Evolutionary conservation across 2,329 filamentous ascomycete genomes (phyloP).

Genomic region (Curvularia sp.): DNA sequence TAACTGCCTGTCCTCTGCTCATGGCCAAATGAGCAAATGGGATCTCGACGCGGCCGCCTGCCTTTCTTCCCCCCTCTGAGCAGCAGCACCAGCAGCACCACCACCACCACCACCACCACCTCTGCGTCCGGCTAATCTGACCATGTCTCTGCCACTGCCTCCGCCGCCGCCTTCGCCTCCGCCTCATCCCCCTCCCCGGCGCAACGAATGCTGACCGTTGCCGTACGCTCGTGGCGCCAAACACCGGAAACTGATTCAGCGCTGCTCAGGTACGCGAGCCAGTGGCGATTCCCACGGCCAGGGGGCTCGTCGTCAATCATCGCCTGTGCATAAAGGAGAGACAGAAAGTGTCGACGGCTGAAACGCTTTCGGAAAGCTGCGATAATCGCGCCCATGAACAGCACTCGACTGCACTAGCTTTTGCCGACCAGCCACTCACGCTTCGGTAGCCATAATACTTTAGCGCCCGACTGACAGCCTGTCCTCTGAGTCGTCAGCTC

Average conservation of each 20-base stretch:
- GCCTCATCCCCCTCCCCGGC: constrained; percentile 34
- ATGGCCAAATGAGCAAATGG: constrained; percentile 30
- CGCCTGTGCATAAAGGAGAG: constrained; percentile 47
- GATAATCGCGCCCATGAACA: constrained; percentile 39
- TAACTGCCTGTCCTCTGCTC: constrained; percentile 14
- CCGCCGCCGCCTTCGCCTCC: constrained; percentile 19
- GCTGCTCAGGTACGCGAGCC: constrained; percentile 45
- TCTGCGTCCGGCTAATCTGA: constrained; percentile 45
- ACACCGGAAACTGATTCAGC: constrained; percentile 19
- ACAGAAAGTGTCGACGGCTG: constrained; percentile 38
- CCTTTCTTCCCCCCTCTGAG: no score
- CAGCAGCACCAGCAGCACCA: no score
- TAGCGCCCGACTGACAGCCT: constrained; percentile 47
- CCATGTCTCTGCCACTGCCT: background rate
- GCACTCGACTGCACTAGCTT: constrained; percentile 43
- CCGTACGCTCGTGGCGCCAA: constrained; percentile 41
- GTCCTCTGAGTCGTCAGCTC: constrained; percentile 43
- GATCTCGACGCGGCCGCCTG: constrained; percentile 20
- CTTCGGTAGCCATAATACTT: constrained; percentile 38
- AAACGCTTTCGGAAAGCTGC: constrained; percentile 47
- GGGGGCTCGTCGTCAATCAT: constrained; percentile 35
- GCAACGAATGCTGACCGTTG: constrained; percentile 35
- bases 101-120: constrained; percentile 18
- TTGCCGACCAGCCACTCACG: constrained; percentile 46
- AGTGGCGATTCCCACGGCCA: constrained; percentile 36